Conservation (phyloP, 176 grass and related monocot species). For the Stipa capillata region DNA sequence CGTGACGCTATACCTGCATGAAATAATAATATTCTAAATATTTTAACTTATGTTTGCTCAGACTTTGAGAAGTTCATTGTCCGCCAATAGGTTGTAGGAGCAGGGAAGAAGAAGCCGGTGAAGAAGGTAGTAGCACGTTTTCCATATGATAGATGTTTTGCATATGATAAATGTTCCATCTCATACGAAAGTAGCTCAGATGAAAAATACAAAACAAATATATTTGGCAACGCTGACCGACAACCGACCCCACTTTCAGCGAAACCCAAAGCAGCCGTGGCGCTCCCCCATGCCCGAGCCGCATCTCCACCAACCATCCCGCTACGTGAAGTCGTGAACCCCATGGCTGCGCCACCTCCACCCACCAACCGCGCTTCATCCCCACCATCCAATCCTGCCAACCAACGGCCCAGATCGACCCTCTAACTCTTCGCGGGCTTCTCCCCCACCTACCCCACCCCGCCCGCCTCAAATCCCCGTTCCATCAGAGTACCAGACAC, state of each 20-base stretch:
- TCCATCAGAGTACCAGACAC: background rate
- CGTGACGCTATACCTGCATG: too few species aligned
- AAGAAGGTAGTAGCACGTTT: too few species aligned
- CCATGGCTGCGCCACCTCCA: background rate
- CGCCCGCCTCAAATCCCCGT: constrained; percentile 35
- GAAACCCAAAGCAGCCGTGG: background rate
- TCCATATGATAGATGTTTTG: too few species aligned
- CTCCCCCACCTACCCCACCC: constrained; percentile 27
- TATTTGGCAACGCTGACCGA: too few species aligned
- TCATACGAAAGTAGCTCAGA: too few species aligned
- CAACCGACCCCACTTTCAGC: background rate
- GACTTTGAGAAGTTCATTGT: too few species aligned
- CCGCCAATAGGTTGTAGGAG: too few species aligned
- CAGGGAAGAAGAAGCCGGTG: too few species aligned
- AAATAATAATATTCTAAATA: too few species aligned
- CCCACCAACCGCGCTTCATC: constrained; percentile 14
- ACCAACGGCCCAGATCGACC: background rate
- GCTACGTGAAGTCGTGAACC: background rate
- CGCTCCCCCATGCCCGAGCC: background rate
- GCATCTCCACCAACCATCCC: constrained; percentile 9
- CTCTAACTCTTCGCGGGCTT: background rate
- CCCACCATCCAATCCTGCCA: background rate
- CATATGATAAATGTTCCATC: too few species aligned
- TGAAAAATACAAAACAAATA: too few species aligned
- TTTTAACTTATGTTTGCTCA: too few species aligned